Evolutionary conservation across 495 filamentous ascomycete genomes (phyloP).

Genomic region (Penicillium chermesinum): DNA sequence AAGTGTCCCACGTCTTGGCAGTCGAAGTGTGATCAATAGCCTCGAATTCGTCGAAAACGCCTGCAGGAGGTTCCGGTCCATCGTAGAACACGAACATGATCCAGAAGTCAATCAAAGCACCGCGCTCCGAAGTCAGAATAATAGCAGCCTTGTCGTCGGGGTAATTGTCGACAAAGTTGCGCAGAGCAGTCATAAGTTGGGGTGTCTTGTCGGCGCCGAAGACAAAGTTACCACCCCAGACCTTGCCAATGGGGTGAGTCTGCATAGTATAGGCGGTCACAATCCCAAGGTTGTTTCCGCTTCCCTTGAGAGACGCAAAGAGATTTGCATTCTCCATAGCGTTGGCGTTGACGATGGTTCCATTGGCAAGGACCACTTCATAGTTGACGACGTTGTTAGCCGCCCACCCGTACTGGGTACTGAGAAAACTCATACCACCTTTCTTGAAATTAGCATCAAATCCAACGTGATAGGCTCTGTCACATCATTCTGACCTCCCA

Average conservation of each 20-base stretch:
- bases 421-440: conserved; percentile 48
- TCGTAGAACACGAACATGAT: conserved; percentile 62
- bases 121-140: conserved; percentile 51
- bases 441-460: conserved; percentile 1
- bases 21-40: conserved; percentile 43
- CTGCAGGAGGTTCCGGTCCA: conserved; percentile 48
- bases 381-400: conserved; percentile 49
- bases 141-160: conserved; percentile 48
- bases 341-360: conserved; percentile 46
- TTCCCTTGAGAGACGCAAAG: conserved; percentile 52
- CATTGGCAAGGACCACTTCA: conserved; percentile 54
- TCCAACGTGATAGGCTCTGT: not conserved
- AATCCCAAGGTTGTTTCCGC: conserved; percentile 57
- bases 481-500: conserved; percentile 35
- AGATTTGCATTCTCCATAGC: conserved; percentile 45
- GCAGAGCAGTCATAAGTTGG: conserved; percentile 41
- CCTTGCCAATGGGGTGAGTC: conserved; percentile 38
- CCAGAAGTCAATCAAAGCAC: conserved; percentile 44
- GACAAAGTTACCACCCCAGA: conserved; percentile 51
- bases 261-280: conserved; percentile 51
- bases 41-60: conserved; percentile 53
- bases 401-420: conserved; percentile 53
- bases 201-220: conserved; percentile 41
- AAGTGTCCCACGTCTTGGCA: conserved; percentile 47
- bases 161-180: conserved; percentile 50